Base-by-base conservation (phyloP, 805 yeast species). In the Saccharomyces kudriavzevii region DNA sequence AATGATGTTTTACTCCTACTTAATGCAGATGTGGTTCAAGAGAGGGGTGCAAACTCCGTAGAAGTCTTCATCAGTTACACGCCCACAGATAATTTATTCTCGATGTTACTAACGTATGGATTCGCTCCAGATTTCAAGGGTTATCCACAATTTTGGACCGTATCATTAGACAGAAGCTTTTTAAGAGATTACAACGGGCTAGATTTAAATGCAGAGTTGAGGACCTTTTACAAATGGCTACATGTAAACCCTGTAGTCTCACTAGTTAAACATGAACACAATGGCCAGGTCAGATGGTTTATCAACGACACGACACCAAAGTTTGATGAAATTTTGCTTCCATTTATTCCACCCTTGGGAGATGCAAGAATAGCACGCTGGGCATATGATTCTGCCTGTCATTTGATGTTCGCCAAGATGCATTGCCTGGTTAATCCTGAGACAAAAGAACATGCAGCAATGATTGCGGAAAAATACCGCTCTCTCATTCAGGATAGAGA, bases 21-120 rank as follows among this genome's bases (percentile, higher is more conserved):
- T 9, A 70, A 68, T 24, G 24, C 51, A 53, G 56, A 9, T 35
- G 45, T 29, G 2, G 9, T 22, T 40, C 52, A 3, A 1, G 28
- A 11, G 2, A n/a, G 29, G 13, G 52, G 46, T 2, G 58, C 57
- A 14, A 47, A 46, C n/a, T 54, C 52, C 28, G 6, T 2, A 8
- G 81, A 79, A 56, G 57, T 79, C 0, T 75, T 72, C 47, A 78
- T 79, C 29, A 68, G 74, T 50, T 79, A 79, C 55, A 65, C 75
- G 2, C 72, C 71, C n/a, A 54, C 61, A 3, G 80, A 76, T 54
- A 81, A 79, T 53, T 52, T 75, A 24, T 63, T 68, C 31, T 63
- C 65, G 31, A 75, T 78, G 55, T 67, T 70, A 26, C 62, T 68
- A 46, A 70, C 70, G 3, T 79, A 79, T 59, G 82, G 83, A 0